phyloP scores from a whole-genome alignment of 768 basidiomycete genomes.

The Trametes maxima region DNA sequence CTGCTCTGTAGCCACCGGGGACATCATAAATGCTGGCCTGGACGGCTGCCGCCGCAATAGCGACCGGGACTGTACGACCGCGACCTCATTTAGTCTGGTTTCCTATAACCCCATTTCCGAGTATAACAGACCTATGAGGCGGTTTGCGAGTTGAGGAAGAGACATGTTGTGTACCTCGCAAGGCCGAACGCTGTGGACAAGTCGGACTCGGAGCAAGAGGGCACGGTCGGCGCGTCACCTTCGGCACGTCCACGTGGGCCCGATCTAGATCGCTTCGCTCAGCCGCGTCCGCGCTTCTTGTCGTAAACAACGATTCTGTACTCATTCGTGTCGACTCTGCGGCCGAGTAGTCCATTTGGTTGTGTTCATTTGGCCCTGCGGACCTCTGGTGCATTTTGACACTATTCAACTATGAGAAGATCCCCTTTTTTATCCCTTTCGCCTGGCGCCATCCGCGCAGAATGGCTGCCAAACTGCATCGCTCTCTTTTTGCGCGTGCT shows the following conservation, averaged over 20 bases:
- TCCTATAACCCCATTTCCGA: neutral
- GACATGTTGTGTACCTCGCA: conserved; percentile 44
- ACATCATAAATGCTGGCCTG: conserved; percentile 63
- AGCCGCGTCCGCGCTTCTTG: too few species aligned
- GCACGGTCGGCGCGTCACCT: conserved; percentile 15
- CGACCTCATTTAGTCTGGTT: conserved; percentile 22
- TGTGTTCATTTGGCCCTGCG: too few species aligned
- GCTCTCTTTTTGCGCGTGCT: conserved; percentile 84
- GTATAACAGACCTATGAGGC: conserved; percentile 48
- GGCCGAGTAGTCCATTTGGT: too few species aligned
- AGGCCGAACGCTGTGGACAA: conserved; percentile 8
- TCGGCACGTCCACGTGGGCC: conserved; percentile 19
- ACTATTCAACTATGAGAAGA: conserved; percentile 16
- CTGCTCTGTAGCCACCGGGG: conserved; percentile 85
- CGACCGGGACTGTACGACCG: conserved; percentile 69
- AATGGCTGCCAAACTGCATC: conserved; percentile 95
- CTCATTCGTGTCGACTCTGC: too few species aligned
- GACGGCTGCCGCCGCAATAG: conserved; percentile 45
- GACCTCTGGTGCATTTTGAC: too few species aligned
- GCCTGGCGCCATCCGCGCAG: conserved; percentile 77
- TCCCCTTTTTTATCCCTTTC: conserved; percentile 57
- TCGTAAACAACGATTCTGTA: too few species aligned
- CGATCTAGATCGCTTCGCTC: conserved; percentile 16
- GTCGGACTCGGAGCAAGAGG: neutral
- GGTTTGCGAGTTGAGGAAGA: conserved; percentile 48